Conservation (phyloP, 352 stramenopile species). For the Globisporangium spiculum region DNA sequence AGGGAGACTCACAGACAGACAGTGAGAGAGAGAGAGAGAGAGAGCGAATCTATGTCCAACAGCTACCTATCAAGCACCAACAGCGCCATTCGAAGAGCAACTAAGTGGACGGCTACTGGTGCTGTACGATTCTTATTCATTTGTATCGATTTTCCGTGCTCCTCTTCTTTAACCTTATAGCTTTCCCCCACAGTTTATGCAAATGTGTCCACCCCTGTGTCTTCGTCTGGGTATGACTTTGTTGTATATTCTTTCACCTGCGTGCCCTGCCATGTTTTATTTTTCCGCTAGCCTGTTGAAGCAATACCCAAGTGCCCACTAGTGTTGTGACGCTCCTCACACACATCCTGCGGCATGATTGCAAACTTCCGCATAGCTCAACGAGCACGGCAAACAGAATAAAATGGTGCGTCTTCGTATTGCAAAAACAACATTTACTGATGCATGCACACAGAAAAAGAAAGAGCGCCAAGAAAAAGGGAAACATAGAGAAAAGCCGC, state of each 20-base stretch:
- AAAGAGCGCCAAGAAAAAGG: not conserved
- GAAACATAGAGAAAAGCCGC: not conserved
- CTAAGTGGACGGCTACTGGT: not conserved
- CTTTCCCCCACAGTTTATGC: not conserved
- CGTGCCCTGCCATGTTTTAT: not conserved
- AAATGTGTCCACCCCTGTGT: not conserved
- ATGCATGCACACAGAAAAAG: too few species aligned
- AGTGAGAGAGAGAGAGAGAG: not conserved
- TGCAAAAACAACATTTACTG: not conserved
- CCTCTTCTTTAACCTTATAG: not conserved
- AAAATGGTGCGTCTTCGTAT: not conserved
- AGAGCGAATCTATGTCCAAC: not conserved
- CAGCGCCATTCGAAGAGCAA: not conserved
- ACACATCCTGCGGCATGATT: not conserved
- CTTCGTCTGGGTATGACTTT: not conserved
- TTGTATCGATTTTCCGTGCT: not conserved
- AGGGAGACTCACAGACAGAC: not conserved
- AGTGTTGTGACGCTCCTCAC: not conserved
- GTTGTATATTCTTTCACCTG: not conserved
- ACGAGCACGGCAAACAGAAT: not conserved
- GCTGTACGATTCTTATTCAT: not conserved
- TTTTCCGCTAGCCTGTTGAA: not conserved
- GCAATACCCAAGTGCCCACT: not conserved
- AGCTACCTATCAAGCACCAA: not conserved
- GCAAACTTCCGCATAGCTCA: not conserved